Conservation (phyloP, 169 alveolate genomes). For the Eimeria acervulina region DNA sequence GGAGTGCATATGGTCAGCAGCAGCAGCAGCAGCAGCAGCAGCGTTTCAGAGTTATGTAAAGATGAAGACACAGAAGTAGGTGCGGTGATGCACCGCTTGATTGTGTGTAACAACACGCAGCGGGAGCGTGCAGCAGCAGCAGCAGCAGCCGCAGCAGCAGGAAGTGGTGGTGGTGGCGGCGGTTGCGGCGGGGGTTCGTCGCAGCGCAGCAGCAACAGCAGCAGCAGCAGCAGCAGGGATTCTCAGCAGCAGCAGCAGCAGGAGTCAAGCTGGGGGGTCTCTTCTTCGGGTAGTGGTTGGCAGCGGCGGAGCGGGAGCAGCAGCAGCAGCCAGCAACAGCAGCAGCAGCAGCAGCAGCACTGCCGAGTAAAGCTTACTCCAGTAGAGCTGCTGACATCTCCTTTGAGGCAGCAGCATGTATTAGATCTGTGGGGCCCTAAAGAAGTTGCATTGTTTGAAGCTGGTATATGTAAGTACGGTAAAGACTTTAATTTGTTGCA, state of each 20-base stretch:
- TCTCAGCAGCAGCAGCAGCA: slow-evolving; percentile 13
- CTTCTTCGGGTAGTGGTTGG: not conserved
- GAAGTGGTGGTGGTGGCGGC: not conserved
- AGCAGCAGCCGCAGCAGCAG: slow-evolving; percentile 7
- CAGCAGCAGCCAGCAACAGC: slow-evolving; percentile 30
- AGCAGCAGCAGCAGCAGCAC: slow-evolving; percentile 48
- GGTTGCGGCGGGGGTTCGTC: no score
- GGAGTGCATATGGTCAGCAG: not conserved
- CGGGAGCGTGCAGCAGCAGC: not conserved
- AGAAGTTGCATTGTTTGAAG: slow-evolving; percentile 91
- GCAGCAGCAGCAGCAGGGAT: no score
- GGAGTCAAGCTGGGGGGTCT: not conserved
- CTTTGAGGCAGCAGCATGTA: slow-evolving; percentile 85
- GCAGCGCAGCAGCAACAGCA: no score
- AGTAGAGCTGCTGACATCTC: slow-evolving; percentile 85
- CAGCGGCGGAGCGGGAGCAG: not conserved
- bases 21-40: not conserved
- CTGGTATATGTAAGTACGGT: slow-evolving; percentile 91
- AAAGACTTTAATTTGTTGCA: slow-evolving; percentile 91
- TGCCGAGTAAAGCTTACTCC: slow-evolving; percentile 76
- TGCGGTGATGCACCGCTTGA: not conserved
- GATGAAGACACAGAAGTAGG: not conserved
- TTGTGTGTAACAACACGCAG: not conserved
- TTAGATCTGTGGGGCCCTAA: slow-evolving; percentile 93
- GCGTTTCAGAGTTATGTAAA: not conserved